Evolutionary conservation across 306 rosid genomes (phyloP), one percentile per base, ranked within the genome.

Genomic region (Lathyrus aphaca): DNA sequence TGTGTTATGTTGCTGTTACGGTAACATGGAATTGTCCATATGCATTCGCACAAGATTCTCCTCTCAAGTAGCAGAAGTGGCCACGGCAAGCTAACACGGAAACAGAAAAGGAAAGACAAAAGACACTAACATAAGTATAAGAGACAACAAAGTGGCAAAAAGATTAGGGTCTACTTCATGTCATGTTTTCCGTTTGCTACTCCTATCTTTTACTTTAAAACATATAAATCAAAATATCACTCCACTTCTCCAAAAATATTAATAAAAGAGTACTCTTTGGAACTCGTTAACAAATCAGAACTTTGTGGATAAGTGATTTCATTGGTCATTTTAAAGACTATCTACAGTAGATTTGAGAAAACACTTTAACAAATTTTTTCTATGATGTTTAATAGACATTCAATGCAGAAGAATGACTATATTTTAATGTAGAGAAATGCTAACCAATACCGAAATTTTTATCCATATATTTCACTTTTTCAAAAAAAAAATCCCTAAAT

Each of bases 11-110:
- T 42, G 44, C 1, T 48, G 65, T 17, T 42, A 21, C 1, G 15
- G 59, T 58, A 72, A 39, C 53, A 39, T 65, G 74, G 70, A 65
- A 65, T 37, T 39, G 44, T 72, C 65, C 48, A 66, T 38, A 38
- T 46, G 64, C 65, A 25, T 55, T 55, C 23, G 68, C 64, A 48
- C 66, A 63, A 43, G 76, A 77, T 77, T 63, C 70, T 62, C 57
- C 54, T 65, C 21, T 46, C 32, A n/a, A 14, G 25, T 51, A 42
- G 11, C 32, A 14, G 25, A 43, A 42, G n/a, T 43, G 40, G 32
- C 27, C 29, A 51, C 11, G 40, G 40, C 14, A 54, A 39, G 46
- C 15, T 3, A 27, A 58, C 1, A 46, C 10, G 11, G 11, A 71
- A 60, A 39, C 55, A 50, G 55, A 73, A 17, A 32, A 25, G 0